Conservation (phyloP, 2,329 filamentous ascomycete species). For the Fusarium algeriense region DNA sequence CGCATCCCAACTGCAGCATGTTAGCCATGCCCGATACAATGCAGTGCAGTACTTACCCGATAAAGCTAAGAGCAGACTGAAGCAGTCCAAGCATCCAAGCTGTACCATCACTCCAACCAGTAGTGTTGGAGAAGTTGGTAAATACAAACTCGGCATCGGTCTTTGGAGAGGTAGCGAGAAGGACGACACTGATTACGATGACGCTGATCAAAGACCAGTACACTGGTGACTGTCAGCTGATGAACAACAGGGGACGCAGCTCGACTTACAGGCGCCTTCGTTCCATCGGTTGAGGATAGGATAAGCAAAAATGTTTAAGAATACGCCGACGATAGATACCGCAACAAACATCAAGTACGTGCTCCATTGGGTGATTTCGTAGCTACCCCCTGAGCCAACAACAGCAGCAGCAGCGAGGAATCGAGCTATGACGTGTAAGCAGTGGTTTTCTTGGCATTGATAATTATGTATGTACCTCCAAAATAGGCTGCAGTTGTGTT, state of each 20-base stretch:
- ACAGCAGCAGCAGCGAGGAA: constrained; percentile 58
- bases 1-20: constrained; percentile 54
- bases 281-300: constrained; percentile 57
- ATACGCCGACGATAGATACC: constrained; percentile 38
- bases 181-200: constrained; percentile 57
- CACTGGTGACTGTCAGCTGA: constrained; percentile 39
- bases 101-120: constrained; percentile 60
- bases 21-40: background rate
- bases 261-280: constrained; percentile 52
- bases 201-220: constrained; percentile 58
- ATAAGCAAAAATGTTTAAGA: constrained; percentile 58
- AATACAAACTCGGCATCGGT: constrained; percentile 59
- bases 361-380: constrained; percentile 54
- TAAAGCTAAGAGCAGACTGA: constrained; percentile 53
- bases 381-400: constrained; percentile 54
- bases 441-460: no score
- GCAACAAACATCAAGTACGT: constrained; percentile 59
- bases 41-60: constrained; percentile 30
- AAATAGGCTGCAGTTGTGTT: constrained; percentile 60
- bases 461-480: constrained; percentile 47
- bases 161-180: constrained; percentile 56
- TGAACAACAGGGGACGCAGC: background rate
- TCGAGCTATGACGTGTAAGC: constrained; percentile 49
- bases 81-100: constrained; percentile 62
- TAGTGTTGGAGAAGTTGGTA: constrained; percentile 59